Conservation (phyloP, 2,329 filamentous ascomycete species). For the Laburnicola sp. region DNA sequence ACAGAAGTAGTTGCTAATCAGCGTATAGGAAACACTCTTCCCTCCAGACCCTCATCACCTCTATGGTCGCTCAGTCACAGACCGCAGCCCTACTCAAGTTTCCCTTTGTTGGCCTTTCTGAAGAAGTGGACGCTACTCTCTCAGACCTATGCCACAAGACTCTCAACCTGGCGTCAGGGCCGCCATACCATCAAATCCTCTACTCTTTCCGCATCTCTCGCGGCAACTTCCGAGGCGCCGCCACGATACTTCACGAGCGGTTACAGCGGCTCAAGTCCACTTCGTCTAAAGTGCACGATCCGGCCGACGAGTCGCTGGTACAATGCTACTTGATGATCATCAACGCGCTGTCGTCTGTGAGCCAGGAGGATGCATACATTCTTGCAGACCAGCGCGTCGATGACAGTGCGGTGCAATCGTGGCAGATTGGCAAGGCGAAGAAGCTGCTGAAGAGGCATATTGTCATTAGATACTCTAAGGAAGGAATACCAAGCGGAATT, state of each 20-base stretch:
- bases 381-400: conserved; percentile 56
- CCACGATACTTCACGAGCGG: conserved; percentile 59
- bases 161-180: conserved; percentile 61
- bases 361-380: conserved; percentile 82
- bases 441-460: conserved; percentile 67
- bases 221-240: conserved; percentile 81
- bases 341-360: conserved; percentile 86
- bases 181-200: conserved; percentile 83
- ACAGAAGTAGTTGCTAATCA: conserved; percentile 18
- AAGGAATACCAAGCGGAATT: conserved; percentile 89
- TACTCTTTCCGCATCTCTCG: conserved; percentile 87
- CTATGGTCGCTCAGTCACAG: conserved; percentile 43
- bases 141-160: conserved; percentile 70
- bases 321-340: conserved; percentile 87
- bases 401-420: conserved; percentile 38
- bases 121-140: conserved; percentile 78
- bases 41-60: conserved; percentile 65
- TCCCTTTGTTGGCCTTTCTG: conserved; percentile 76
- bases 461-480: conserved; percentile 77
- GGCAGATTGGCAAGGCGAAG: conserved; percentile 40
- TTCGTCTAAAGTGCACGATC: conserved; percentile 44
- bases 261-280: conserved; percentile 55
- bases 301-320: conserved; percentile 61
- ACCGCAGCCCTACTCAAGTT: conserved; percentile 63
- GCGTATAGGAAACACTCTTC: conserved; percentile 62